phyloP scores from a whole-genome alignment of 768 basidiomycete genomes.

The Coprinopsis cinerea region DNA sequence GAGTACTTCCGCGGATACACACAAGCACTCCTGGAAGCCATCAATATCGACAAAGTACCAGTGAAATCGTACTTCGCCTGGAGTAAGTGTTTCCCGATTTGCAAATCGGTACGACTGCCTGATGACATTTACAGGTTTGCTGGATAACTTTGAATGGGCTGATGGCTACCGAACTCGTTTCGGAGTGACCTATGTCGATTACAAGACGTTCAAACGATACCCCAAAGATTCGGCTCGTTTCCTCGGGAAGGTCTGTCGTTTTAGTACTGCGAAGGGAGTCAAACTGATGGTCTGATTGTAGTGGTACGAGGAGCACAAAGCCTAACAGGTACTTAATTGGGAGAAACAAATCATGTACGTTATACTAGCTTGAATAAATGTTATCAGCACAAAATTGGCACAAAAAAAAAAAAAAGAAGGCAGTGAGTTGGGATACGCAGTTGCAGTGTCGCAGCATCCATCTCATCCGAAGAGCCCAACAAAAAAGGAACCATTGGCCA shows the following conservation, averaged over 20 bases:
- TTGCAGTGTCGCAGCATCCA: too few species aligned
- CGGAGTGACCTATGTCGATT: constrained; percentile 66
- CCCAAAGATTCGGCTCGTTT: constrained; percentile 58
- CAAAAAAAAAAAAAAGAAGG: too few species aligned
- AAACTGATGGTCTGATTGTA: constrained; percentile 3
- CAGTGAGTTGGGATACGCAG: too few species aligned
- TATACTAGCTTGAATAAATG: too few species aligned
- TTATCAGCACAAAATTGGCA: too few species aligned
- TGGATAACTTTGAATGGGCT: constrained; percentile 73
- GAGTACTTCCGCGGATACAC: constrained; percentile 57
- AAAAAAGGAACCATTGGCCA: too few species aligned
- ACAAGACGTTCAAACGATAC: constrained; percentile 53
- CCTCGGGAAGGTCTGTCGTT: constrained; percentile 29
- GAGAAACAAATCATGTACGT: too few species aligned
- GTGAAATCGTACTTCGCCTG: constrained; percentile 60
- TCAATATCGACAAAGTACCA: constrained; percentile 52
- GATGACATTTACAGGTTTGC: constrained; percentile 34
- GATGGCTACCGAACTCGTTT: constrained; percentile 65
- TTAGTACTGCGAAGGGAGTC: background rate
- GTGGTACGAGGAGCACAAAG: constrained; percentile 16
- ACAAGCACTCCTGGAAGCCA: constrained; percentile 44
- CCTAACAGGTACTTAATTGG: background rate
- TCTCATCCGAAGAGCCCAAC: too few species aligned
- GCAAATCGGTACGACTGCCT: background rate
- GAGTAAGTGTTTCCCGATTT: constrained; percentile 34